Evolutionary conservation across 2,329 filamentous ascomycete genomes (phyloP).

Genomic region (Neofusicoccum ribis): DNA sequence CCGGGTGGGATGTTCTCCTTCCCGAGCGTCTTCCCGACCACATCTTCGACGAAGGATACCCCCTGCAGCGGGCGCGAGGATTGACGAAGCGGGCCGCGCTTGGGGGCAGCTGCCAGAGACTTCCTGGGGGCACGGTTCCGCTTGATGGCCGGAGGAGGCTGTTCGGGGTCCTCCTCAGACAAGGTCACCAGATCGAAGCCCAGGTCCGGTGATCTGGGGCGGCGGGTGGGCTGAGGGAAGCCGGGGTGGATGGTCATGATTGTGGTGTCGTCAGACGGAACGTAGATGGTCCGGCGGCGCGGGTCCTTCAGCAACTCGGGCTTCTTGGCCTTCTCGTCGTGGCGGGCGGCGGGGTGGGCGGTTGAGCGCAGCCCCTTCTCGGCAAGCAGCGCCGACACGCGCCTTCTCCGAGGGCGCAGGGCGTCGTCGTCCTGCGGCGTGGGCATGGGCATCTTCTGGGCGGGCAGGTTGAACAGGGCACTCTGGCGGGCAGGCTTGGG

Average conservation of each 20-base stretch:
- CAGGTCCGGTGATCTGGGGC: slow-evolving; percentile 38
- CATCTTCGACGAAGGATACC: slow-evolving; percentile 43
- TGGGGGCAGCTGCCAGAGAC: slow-evolving; percentile 49
- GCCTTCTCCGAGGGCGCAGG: slow-evolving; percentile 33
- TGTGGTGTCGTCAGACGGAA: slow-evolving; percentile 53
- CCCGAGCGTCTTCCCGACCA: slow-evolving; percentile 56
- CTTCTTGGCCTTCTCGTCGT: slow-evolving; percentile 28
- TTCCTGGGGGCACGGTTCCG: slow-evolving; percentile 38
- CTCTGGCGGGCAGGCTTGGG: slow-evolving; percentile 28
- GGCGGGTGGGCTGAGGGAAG: slow-evolving; percentile 27
- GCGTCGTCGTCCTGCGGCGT: slow-evolving; percentile 19
- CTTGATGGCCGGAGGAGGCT: slow-evolving; percentile 30
- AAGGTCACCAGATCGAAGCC: slow-evolving; percentile 40
- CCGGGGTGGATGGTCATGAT: slow-evolving; percentile 55
- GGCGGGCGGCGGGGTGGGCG: slow-evolving; percentile 20
- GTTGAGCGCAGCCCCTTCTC: slow-evolving; percentile 21
- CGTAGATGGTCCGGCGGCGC: slow-evolving; percentile 51
- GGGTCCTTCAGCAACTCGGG: slow-evolving; percentile 42
- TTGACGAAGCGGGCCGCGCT: slow-evolving; percentile 52
- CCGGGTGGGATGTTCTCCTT: slow-evolving; percentile 65
- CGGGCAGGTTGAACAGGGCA: slow-evolving; percentile 37
- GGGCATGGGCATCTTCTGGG: slow-evolving; percentile 35
- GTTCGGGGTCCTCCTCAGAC: slow-evolving; percentile 39
- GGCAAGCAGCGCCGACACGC: slow-evolving; percentile 36
- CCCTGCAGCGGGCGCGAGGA: slow-evolving; percentile 42